Conservation (phyloP, 176 grass and related monocot genomes). For the Oryza nivara region DNA sequence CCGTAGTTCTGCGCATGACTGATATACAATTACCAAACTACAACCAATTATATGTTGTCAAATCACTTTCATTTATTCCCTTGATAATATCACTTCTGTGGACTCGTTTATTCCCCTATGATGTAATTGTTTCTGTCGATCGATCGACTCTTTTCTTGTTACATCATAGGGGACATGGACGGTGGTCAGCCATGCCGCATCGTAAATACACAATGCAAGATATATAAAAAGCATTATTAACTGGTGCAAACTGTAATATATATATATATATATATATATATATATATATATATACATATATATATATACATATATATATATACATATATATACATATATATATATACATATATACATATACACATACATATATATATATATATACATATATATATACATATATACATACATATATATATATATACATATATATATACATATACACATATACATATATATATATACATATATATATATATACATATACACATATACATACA, state of each 20-base stretch:
- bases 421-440: no score
- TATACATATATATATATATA: no score
- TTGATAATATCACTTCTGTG: not conserved
- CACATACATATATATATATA: no score
- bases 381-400: no score
- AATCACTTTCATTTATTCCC: not conserved
- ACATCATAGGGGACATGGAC: not conserved
- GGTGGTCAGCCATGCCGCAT: conserved; percentile 5
- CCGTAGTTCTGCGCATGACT: not conserved
- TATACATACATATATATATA: no score
- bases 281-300: not conserved
- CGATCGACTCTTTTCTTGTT: not conserved
- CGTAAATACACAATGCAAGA: not conserved
- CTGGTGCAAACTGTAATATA: not conserved
- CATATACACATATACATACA: no score
- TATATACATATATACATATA: not conserved
- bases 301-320: not conserved
- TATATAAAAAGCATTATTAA: not conserved
- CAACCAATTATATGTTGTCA: not conserved
- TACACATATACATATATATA: no score
- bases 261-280: not conserved
- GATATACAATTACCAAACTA: not conserved
- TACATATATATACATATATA: not conserved
- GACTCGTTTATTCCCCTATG: not conserved
- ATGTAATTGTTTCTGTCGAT: not conserved